Evolutionary conservation across 257 asterid genomes (phyloP).

Genomic region (Osmanthus fragrans): DNA sequence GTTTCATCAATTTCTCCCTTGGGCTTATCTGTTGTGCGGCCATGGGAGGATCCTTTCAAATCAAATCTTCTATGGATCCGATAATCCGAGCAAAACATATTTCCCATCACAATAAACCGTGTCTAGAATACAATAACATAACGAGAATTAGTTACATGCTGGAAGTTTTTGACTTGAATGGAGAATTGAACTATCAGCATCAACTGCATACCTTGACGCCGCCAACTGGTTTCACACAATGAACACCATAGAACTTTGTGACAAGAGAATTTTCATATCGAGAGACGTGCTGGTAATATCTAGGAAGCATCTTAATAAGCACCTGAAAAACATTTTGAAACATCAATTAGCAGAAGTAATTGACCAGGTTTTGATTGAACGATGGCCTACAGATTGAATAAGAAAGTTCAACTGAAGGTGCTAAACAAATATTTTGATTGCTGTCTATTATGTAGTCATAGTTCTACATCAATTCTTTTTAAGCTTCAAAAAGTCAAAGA

Average conservation of each 20-base stretch:
- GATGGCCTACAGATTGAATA: not conserved
- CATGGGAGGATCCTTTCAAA: slow-evolving; percentile 93
- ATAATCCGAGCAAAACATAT: slow-evolving; percentile 93
- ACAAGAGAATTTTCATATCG: slow-evolving; percentile 62
- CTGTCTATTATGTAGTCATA: not conserved
- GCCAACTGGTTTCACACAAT: slow-evolving; percentile 72
- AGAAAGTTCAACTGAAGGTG: slow-evolving; percentile 19
- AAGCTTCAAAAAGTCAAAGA: slow-evolving; percentile 25
- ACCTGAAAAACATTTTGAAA: slow-evolving; percentile 46
- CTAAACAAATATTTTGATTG: not conserved
- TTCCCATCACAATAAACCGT: slow-evolving; percentile 95
- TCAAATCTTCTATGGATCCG: slow-evolving; percentile 88
- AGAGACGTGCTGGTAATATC: slow-evolving; percentile 57
- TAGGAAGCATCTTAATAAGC: slow-evolving; percentile 69
- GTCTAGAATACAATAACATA: slow-evolving; percentile 42
- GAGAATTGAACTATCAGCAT: slow-evolving; percentile 9
- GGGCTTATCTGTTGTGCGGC: slow-evolving; percentile 77
- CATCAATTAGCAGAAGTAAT: slow-evolving; percentile 13
- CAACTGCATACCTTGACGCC: slow-evolving; percentile 50
- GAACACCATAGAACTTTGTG: slow-evolving; percentile 69
- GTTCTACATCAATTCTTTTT: not conserved
- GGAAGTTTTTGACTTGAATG: not conserved
- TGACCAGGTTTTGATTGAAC: not conserved
- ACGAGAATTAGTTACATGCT: slow-evolving; percentile 19
- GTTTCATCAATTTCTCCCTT: slow-evolving; percentile 87